These are phyloP conservation scores for Orbilia oligospora DNA, from an alignment of 2,329 filamentous ascomycete genomes.

Conservation along the genomic window DNA sequence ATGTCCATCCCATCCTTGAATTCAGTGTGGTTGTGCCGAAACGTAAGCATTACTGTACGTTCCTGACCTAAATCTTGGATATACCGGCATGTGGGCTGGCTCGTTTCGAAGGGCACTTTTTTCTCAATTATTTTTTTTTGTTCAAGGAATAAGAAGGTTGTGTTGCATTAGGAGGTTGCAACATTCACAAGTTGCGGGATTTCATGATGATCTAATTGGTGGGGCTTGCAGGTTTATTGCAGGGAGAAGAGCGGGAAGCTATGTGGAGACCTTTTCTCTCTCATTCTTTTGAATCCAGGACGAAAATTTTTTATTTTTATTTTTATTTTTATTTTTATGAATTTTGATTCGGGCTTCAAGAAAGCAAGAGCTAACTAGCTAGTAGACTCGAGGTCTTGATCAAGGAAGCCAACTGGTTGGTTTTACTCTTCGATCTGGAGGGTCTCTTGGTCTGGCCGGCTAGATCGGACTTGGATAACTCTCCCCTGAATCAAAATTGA, in stretches of 20 bases:
- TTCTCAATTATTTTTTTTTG: too few relatives aligned
- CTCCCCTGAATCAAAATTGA: conserved; percentile 16
- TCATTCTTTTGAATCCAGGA: neutral
- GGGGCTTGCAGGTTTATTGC: conserved; percentile 19
- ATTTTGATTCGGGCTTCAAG: conserved; percentile 3
- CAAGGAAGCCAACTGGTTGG: neutral
- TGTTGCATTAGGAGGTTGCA: conserved; percentile 35
- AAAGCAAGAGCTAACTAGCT: neutral
- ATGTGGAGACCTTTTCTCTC: conserved; percentile 9
- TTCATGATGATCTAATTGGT: conserved; percentile 11
- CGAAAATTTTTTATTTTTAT: neutral
- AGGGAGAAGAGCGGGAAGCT: conserved; percentile 20
- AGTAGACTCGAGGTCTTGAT: too few relatives aligned
- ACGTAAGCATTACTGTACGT: neutral
- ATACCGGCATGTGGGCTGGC: conserved; percentile 30
- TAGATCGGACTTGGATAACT: neutral
- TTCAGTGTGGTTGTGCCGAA: conserved; percentile 8
- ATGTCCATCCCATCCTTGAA: neutral
- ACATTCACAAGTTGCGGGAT: conserved; percentile 18
- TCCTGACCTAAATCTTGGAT: conserved; percentile 26
- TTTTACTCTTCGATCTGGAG: neutral
- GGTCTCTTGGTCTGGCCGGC: neutral
- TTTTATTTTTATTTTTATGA: too few relatives aligned
- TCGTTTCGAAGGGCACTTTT: too few relatives aligned
- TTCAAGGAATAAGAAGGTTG: conserved; percentile 17